Percentiles rank a stretch among this genome's conserved stretches.
phyloP scores from a whole-genome alignment of 192 early-diverging fungal species.

The Borealophlyctis nickersoniae region DNA sequence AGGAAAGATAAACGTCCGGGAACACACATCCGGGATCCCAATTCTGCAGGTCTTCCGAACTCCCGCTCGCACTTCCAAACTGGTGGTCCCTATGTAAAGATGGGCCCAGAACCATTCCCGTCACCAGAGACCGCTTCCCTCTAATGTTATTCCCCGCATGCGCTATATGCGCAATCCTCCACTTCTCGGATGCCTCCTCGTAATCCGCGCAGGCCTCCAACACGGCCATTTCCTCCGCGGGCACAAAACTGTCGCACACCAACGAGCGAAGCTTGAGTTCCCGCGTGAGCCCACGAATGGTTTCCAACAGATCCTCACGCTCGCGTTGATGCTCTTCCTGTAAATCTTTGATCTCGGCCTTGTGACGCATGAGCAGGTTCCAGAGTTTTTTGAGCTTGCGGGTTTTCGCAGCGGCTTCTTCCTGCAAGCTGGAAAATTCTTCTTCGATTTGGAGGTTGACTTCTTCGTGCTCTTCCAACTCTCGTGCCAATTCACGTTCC shows the following conservation, averaged over 20 bases:
- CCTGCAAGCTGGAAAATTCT: constrained; percentile 55
- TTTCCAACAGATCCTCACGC: constrained; percentile 60
- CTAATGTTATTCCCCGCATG: constrained; percentile 62
- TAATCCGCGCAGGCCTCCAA: constrained; percentile 54
- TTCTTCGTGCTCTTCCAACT: constrained; percentile 57
- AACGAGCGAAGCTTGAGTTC: constrained; percentile 54
- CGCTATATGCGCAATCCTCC: constrained; percentile 51
- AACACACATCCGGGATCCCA: constrained; percentile 62
- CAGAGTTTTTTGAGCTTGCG: constrained; percentile 59
- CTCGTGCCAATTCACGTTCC: constrained; percentile 48
- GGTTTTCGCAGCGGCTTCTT: constrained; percentile 60
- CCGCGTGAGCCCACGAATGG: constrained; percentile 52
- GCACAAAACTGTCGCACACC: constrained; percentile 53
- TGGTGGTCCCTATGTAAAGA: constrained; percentile 37
- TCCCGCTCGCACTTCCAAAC: too few relatives aligned
- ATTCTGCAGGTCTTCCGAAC: constrained; percentile 5
- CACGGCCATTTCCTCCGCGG: constrained; percentile 44
- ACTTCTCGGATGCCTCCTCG: constrained; percentile 57
- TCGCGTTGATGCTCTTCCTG: constrained; percentile 60
- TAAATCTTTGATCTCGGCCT: constrained; percentile 57
- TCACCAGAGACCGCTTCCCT: constrained; percentile 48
- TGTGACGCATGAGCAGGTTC: constrained; percentile 41
- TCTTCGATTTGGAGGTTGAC: constrained; percentile 61
- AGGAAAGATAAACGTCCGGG: constrained; percentile 52
- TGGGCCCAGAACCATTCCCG: constrained; percentile 29